A percentile compares a stretch with the other conserved stretches of the same genome.
These are phyloP conservation scores for Paracamarosporium sp. DNA, from an alignment of 2,329 filamentous ascomycete species.

Conservation along the genomic window DNA sequence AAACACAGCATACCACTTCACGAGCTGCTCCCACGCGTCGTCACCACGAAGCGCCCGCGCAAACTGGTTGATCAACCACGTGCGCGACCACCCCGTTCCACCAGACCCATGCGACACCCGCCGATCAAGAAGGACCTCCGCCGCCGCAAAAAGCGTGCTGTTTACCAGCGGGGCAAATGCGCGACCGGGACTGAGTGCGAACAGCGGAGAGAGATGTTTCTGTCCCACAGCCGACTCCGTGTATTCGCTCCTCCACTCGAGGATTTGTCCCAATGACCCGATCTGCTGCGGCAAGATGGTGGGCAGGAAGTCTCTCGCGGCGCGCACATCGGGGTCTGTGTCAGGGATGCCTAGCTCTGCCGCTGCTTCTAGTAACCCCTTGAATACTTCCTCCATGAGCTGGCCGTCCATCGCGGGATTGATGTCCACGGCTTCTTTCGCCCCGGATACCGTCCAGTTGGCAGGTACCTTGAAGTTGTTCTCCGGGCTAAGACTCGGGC, in stretches of 20 bases:
- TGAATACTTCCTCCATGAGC: slow-evolving; percentile 48
- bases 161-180: slow-evolving; percentile 27
- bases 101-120: slow-evolving; percentile 30
- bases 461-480: slow-evolving; percentile 26
- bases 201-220: slow-evolving; percentile 58
- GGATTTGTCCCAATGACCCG: slow-evolving; percentile 30
- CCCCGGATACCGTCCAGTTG: background rate
- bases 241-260: slow-evolving; percentile 31
- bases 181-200: slow-evolving; percentile 53
- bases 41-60: slow-evolving; percentile 51
- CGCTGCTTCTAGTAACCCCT: slow-evolving; percentile 24
- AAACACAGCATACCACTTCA: background rate
- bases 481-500: slow-evolving; percentile 44
- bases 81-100: slow-evolving; percentile 58
- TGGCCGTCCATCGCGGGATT: slow-evolving; percentile 27
- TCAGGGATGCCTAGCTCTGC: background rate
- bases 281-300: background rate
- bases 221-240: slow-evolving; percentile 53
- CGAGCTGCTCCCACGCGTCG: slow-evolving; percentile 16
- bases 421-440: slow-evolving; percentile 5
- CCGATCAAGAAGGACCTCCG: slow-evolving; percentile 38
- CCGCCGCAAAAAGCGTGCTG: slow-evolving; percentile 30
- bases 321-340: too few species aligned
- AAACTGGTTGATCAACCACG: slow-evolving; percentile 56
- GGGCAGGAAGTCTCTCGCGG: slow-evolving; percentile 3